These are phyloP conservation scores for Lagerstroemia speciosa DNA, from an alignment of 345 rosid species.

Conservation along the genomic window DNA sequence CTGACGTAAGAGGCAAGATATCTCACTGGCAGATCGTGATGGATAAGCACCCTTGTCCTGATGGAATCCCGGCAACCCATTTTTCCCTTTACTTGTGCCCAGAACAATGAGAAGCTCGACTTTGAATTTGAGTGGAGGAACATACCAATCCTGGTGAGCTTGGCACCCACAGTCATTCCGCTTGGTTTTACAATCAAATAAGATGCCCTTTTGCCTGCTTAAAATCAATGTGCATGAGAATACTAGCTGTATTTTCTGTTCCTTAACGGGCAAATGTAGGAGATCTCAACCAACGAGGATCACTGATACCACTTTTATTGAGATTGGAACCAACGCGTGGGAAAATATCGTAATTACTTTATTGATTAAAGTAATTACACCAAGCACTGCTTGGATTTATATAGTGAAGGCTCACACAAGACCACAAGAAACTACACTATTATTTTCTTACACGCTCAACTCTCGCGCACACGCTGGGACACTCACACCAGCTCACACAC, in stretches of 20 bases:
- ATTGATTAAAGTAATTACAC: no score
- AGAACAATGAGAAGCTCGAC: slow-evolving; percentile 77
- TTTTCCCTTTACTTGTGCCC: slow-evolving; percentile 74
- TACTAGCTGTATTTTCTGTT: background rate
- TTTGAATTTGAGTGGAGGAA: slow-evolving; percentile 90
- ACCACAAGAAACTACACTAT: no score
- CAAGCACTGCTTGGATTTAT: no score
- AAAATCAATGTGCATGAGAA: background rate
- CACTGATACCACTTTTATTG: no score
- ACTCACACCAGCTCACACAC: no score
- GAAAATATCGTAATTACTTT: no score
- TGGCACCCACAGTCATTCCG: no score
- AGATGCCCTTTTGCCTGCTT: background rate
- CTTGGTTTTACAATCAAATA: background rate
- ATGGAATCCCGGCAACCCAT: slow-evolving; percentile 81
- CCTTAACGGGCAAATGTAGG: slow-evolving; percentile 56
- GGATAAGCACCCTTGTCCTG: slow-evolving; percentile 89
- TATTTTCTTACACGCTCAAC: no score
- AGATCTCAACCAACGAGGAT: slow-evolving; percentile 62
- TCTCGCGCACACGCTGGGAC: no score
- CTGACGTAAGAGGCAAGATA: background rate
- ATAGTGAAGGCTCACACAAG: no score
- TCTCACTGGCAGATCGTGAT: slow-evolving; percentile 60
- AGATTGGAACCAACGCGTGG: no score
- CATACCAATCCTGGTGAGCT: slow-evolving; percentile 53